Percentiles rank a stretch among this genome's conserved stretches.
Evolutionary conservation across 331 rosid species (phyloP).

Genomic region (Acacia concinna): DNA sequence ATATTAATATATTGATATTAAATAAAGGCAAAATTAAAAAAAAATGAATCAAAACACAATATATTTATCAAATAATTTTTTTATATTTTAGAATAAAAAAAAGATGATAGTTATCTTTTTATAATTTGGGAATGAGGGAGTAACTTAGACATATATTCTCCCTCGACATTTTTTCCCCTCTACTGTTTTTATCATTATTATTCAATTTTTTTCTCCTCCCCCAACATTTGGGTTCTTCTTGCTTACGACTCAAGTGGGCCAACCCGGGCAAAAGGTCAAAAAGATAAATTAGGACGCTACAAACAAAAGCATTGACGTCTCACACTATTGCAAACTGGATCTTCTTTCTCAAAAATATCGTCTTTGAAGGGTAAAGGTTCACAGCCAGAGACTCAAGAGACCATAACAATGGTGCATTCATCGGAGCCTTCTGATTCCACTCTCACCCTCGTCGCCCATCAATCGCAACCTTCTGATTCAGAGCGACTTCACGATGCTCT

Average conservation of each 20-base stretch:
- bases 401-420: neutral
- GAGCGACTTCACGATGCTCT: neutral
- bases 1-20: too few relatives aligned
- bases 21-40: too few relatives aligned
- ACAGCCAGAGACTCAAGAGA: neutral
- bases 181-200: too few relatives aligned
- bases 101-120: too few relatives aligned
- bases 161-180: too few relatives aligned
- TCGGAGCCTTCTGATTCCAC: neutral
- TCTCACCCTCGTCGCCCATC: neutral
- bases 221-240: too few relatives aligned
- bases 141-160: too few relatives aligned
- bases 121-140: too few relatives aligned
- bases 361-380: neutral
- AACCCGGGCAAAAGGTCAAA: neutral
- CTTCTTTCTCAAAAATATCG: neutral
- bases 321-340: neutral
- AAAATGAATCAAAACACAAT: too few relatives aligned
- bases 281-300: neutral
- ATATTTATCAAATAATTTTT: too few relatives aligned
- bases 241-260: neutral
- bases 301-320: neutral
- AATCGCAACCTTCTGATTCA: neutral
- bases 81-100: too few relatives aligned
- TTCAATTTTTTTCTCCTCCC: too few relatives aligned